A percentile compares a stretch with the other conserved stretches of the same genome.
Conservation (phyloP, 306 rosid genomes). For the Inga leiocalycina region DNA sequence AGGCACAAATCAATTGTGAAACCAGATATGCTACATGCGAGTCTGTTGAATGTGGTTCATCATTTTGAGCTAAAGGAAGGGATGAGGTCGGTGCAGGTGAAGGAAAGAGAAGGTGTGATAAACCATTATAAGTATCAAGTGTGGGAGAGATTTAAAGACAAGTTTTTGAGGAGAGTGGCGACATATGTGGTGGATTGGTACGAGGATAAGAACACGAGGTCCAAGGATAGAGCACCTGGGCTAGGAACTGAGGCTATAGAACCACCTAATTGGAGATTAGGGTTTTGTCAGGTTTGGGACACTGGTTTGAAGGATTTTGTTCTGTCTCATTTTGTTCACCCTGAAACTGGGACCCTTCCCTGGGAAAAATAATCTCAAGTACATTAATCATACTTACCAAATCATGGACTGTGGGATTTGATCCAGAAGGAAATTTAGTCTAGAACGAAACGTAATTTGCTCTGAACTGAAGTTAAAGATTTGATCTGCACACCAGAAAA, state of each 20-base stretch:
- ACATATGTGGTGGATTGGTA: constrained; percentile 97
- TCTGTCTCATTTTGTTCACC: constrained; percentile 62
- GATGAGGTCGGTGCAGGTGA: constrained; percentile 44
- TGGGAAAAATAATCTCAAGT: constrained; percentile 54
- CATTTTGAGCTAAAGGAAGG: constrained; percentile 80
- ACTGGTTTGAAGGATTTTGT: constrained; percentile 78
- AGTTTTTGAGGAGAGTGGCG: constrained; percentile 91
- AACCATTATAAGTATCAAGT: constrained; percentile 98
- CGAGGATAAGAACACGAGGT: constrained; percentile 83
- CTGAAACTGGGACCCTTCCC: constrained; percentile 71
- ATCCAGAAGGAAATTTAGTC: not conserved
- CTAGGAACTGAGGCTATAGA: constrained; percentile 88
- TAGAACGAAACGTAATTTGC: not conserved
- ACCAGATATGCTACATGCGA: constrained; percentile 63
- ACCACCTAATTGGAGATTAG: constrained; percentile 76
- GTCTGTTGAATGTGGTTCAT: constrained; percentile 87
- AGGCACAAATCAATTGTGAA: constrained; percentile 90
- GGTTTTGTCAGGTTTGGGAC: constrained; percentile 95
- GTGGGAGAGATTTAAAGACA: constrained; percentile 83
- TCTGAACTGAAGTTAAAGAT: not conserved
- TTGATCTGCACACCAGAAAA: not conserved
- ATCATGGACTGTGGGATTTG: not conserved
- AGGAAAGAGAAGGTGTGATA: constrained; percentile 54
- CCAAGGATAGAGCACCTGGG: constrained; percentile 97
- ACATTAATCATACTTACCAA: not conserved